Base-by-base conservation (phyloP, 352 stramenopile species). In the Globisporangium ultimum region DNA sequence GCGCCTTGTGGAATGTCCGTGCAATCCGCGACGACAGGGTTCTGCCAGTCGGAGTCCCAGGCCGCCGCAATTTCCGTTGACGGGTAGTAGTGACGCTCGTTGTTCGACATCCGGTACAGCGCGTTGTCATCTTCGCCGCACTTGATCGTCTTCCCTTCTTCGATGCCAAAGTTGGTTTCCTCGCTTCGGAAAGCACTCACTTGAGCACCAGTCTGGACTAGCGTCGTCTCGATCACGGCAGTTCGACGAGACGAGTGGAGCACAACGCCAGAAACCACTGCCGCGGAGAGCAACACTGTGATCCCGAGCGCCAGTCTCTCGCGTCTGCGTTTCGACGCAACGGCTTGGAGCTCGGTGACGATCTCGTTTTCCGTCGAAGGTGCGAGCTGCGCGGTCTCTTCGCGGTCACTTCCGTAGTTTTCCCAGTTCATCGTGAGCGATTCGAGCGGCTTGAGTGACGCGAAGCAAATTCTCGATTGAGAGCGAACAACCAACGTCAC, bases 381-480 rank as follows among this genome's bases (percentile, higher is more conserved):
- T 6, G 20, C 24, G 13, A 60, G 18, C n/a, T 46, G 54, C 22
- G 17, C 53, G 1, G 12, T 13, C 14, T 57, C 46, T 22, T 66
- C 43, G 47, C 46, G 48, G 21, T 66, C 60, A 17, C 53, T 66
- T 32, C 60, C 60, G 42, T 63, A 66, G 34, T 24, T 40, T 62
- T 61, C 47, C 60, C 60, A 63, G 28, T 53, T 62, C 60, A 66
- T 62, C 15, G 28, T 61, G n/a, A 52, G 24, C 11, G n/a, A 53
- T 53, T 43, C 28, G 28, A 36, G 28, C 28, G 28, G 18, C 24
- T 60, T 51, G 42, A 20, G 20, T 32, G 21, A n/a, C 15, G 22
- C 20, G 28, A 53, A 18, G 28, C 4, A 32, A 60, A 53, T 53
- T 53, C 13, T 22, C 5, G 43, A 53, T 17, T 60, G 43, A 34